These are phyloP conservation scores for Papilionanthe hybrid DNA, from an alignment of 116 monocot genomes.

Conservation along the genomic window DNA sequence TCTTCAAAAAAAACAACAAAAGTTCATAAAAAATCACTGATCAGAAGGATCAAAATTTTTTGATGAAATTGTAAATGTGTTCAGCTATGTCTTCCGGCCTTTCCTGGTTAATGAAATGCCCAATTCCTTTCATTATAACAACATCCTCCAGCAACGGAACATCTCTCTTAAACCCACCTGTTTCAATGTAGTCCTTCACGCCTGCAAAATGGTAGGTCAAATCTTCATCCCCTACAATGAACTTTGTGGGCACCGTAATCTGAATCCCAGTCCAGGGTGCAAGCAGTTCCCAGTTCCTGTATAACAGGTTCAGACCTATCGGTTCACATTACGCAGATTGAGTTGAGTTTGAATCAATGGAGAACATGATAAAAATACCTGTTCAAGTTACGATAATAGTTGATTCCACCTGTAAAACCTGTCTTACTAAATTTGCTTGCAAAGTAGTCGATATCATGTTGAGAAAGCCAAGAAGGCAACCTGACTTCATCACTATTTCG, in stretches of 20 bases:
- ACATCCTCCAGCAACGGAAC: slow-evolving; percentile 44
- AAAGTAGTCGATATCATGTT: slow-evolving; percentile 51
- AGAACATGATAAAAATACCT: slow-evolving; percentile 13
- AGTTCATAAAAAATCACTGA: not conserved
- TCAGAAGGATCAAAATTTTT: slow-evolving; percentile 25
- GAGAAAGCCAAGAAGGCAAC: slow-evolving; percentile 27
- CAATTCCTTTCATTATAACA: slow-evolving; percentile 33
- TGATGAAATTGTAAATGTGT: slow-evolving; percentile 30
- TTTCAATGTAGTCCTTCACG: slow-evolving; percentile 40
- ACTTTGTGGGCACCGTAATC: slow-evolving; percentile 42
- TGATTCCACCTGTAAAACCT: slow-evolving; percentile 42
- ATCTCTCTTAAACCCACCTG: slow-evolving; percentile 33
- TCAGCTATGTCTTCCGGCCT: slow-evolving; percentile 31
- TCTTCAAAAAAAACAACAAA: not conserved
- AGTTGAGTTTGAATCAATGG: no score
- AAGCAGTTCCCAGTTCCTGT: slow-evolving; percentile 46
- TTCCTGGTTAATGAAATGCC: slow-evolving; percentile 36
- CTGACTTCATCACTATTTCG: not conserved
- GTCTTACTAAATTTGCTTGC: slow-evolving; percentile 34
- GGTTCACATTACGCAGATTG: no score
- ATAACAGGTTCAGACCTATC: not conserved
- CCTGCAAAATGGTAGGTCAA: slow-evolving; percentile 27
- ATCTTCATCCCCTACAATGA: slow-evolving; percentile 43
- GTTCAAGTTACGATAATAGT: slow-evolving; percentile 46
- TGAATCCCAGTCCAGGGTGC: slow-evolving; percentile 37